Base-by-base conservation (phyloP, 306 rosid genomes). In the Luffa aegyptiaca region DNA sequence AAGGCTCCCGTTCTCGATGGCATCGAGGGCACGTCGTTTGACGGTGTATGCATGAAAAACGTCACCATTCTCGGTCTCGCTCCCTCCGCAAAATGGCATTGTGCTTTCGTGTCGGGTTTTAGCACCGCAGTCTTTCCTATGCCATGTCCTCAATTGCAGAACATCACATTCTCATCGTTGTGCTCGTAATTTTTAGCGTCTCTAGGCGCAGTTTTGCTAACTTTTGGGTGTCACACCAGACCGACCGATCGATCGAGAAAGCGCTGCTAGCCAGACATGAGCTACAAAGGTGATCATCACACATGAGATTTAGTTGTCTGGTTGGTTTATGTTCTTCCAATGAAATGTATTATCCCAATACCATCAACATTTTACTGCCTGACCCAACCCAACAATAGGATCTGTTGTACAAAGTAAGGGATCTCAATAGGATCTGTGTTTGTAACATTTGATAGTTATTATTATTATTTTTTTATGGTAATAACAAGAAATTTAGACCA, bases 1-100 rank as follows among this genome's bases (percentile, higher is more conserved):
- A 92, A 88, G 84, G 93, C 94, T 7, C 93, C 97, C 0, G 86
- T 88, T 78, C 80, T 95, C 85, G 85, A 86, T 80, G 97, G 96
- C 72, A 80, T 95, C 42, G 81, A 90, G 66, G 94, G 88, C 35
- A 84, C 93, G 8, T 79, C 84, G 48, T 95, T 83, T 77, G 93
- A 90, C 87, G 95, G 87, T 16, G 83, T 95, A 59, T 91, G 97
- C 86, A 86, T 95, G 62, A 89, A 75, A 73, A 95, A 95, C 57
- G 84, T 95, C 53, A 89, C 93, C 3, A 78, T 95, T 9, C 84
- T 84, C 21, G 97, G 93, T 49, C 62, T 93, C 8, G 73, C 87
- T 44, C 79, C 72, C 9, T 88, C 97, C 6, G 73, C 82, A 31
- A 65, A 44, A 62, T 93, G 99, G 97, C 96, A 75, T 39, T 95